Evolutionary conservation across 148 eudicot species (phyloP), one percentile per base, ranked within the genome.

Genomic region (Pouteria glomerata): DNA sequence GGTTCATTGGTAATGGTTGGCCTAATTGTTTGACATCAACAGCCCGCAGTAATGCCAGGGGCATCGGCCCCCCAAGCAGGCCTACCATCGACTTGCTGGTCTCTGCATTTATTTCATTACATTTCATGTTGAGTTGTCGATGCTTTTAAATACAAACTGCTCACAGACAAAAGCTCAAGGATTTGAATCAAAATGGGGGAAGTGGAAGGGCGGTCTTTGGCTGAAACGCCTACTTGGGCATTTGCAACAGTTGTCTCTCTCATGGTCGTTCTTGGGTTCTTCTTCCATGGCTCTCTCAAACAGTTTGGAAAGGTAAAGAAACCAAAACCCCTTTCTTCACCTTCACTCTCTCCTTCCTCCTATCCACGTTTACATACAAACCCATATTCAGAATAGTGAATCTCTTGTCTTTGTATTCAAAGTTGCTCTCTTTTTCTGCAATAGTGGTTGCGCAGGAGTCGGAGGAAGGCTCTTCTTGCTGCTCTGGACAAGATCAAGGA

Each of bases 181-280:
- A n/a, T 45, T 19, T 18, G 55, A 55, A 24, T 55, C 37, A 68
- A 63, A 45, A 82, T 72, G 77, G 74, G n/a, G 63, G 71, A 44
- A 58, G 63, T 52, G 21, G 84, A 77, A 73, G 86, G 81, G 65
- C 78, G 79, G 62, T 75, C 97, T 8, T 69, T 90, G 75, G 66
- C 85, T 10, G 87, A 81, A 74, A 88, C 93, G 41, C 97, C 93
- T 21, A 80, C 97, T 37, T 90, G 97, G 97, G 93, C 97, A 30
- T 83, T 90, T 41, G 97, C 91, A 13, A 83, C 91, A 10, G 93
- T 90, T 2, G 60, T 88, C 45, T 50, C 89, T 52, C 47, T 78
- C 53, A 78, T 91, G 87, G 84, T 90, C 31, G 57, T 76, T 66
- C 31, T 80, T 71, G 93, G 90, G 35, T 72, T 79, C 55, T 63